Evolutionary conservation across 441 rosid species (phyloP).

Genomic region (Adansonia rubrostipa): DNA sequence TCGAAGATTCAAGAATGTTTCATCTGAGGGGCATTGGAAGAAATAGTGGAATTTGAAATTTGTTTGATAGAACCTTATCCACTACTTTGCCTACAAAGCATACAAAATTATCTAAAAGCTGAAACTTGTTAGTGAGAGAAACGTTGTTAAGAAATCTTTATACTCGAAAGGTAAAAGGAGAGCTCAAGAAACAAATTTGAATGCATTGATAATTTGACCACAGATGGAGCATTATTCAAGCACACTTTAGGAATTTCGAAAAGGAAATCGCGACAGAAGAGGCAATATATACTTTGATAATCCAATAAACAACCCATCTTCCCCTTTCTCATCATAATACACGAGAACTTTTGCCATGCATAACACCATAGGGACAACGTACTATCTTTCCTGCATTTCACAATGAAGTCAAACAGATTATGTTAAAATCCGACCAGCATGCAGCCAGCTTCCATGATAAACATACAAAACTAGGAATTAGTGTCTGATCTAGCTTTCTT

Average conservation of each 20-base stretch:
- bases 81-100: too few species aligned
- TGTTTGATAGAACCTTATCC: too few species aligned
- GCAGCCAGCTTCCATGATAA: neutral
- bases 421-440: constrained; percentile 19
- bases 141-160: neutral
- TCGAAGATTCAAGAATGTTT: too few species aligned
- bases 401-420: constrained; percentile 14
- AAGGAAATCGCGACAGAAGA: constrained; percentile 17
- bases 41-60: too few species aligned
- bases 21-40: too few species aligned
- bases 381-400: constrained; percentile 80
- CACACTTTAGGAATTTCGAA: neutral
- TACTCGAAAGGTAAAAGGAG: neutral
- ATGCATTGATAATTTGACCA: neutral
- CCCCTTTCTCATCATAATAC: constrained; percentile 83
- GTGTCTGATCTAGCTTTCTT: constrained; percentile 1
- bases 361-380: constrained; percentile 82
- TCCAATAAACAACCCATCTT: constrained; percentile 76
- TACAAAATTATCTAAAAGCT: neutral
- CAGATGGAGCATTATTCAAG: neutral
- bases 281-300: constrained; percentile 61
- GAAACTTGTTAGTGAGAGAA: constrained; percentile 2
- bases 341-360: constrained; percentile 97
- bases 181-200: neutral
- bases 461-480: neutral